Evolutionary conservation across 202 grass and related monocot species (phyloP).

Genomic region (Zoysia matrella): DNA sequence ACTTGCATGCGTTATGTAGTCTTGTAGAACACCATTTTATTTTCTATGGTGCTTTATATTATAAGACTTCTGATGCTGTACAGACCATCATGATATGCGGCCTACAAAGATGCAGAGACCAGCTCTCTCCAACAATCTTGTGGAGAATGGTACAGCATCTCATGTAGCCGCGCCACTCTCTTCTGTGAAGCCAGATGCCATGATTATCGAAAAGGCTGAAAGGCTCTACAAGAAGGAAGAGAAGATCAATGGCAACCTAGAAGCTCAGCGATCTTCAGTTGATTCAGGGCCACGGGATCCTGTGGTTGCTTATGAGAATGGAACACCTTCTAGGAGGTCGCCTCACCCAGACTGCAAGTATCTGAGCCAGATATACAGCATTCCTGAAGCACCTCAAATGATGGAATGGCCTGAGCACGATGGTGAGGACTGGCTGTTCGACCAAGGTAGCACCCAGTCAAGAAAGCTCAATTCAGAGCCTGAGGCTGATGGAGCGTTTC

Average conservation of each 20-base stretch:
- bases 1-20: slow-evolving; percentile 41
- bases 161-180: slow-evolving; percentile 62
- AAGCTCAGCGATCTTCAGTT: slow-evolving; percentile 46
- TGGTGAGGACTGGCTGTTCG: slow-evolving; percentile 62
- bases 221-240: slow-evolving; percentile 58
- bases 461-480: slow-evolving; percentile 38
- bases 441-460: slow-evolving; percentile 30
- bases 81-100: slow-evolving; percentile 60
- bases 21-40: slow-evolving; percentile 54
- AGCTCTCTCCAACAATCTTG: slow-evolving; percentile 54
- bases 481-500: slow-evolving; percentile 43
- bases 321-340: slow-evolving; percentile 36
- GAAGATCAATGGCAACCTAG: slow-evolving; percentile 60
- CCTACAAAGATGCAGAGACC: slow-evolving; percentile 66
- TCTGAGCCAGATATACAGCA: slow-evolving; percentile 67
- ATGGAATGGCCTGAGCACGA: slow-evolving; percentile 52
- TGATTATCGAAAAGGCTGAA: slow-evolving; percentile 55
- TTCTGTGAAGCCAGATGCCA: slow-evolving; percentile 57
- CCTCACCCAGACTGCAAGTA: slow-evolving; percentile 67
- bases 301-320: slow-evolving; percentile 37
- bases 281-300: slow-evolving; percentile 34
- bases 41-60: slow-evolving; percentile 58
- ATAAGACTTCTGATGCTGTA: slow-evolving; percentile 67
- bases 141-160: slow-evolving; percentile 74
- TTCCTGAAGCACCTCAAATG: slow-evolving; percentile 74